phyloP scores from a whole-genome alignment of 257 asterid genomes.

The Solanum appendiculatum region DNA sequence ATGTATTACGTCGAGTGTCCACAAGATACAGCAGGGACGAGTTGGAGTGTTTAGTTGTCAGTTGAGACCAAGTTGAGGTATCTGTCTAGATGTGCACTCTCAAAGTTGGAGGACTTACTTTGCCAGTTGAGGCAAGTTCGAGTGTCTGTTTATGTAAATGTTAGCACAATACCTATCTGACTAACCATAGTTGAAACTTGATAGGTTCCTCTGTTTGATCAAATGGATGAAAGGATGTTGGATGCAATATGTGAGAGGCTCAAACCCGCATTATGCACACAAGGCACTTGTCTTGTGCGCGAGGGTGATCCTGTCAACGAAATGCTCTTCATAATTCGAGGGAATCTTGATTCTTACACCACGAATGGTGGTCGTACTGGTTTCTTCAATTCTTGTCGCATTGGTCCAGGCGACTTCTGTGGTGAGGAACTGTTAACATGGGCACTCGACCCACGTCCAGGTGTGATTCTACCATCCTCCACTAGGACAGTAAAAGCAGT shows the following conservation, averaged over 20 bases:
- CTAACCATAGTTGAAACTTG: not conserved
- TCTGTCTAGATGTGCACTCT: not conserved
- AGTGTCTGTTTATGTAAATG: not conserved
- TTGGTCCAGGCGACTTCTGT: constrained; percentile 87
- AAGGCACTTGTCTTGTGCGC: constrained; percentile 68
- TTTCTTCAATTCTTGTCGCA: constrained; percentile 77
- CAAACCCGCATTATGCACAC: constrained; percentile 72
- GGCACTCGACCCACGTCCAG: constrained; percentile 94
- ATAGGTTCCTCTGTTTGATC: constrained; percentile 92
- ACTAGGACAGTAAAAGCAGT: constrained; percentile 84
- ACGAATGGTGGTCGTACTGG: constrained; percentile 97
- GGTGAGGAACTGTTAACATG: constrained; percentile 95
- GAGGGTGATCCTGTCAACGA: constrained; percentile 97
- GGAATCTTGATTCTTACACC: constrained; percentile 85
- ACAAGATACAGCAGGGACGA: not conserved
- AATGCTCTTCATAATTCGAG: constrained; percentile 84
- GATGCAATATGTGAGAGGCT: constrained; percentile 97
- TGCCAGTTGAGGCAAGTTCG: not conserved
- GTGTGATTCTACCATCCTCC: constrained; percentile 78
- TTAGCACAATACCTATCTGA: not conserved
- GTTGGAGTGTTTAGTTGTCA: not conserved
- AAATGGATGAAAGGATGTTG: constrained; percentile 85
- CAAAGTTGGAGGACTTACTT: not conserved
- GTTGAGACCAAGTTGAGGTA: not conserved
- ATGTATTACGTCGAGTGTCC: not conserved